phyloP scores from a whole-genome alignment of 179 eudicot species.

The Silene noctiflora region DNA sequence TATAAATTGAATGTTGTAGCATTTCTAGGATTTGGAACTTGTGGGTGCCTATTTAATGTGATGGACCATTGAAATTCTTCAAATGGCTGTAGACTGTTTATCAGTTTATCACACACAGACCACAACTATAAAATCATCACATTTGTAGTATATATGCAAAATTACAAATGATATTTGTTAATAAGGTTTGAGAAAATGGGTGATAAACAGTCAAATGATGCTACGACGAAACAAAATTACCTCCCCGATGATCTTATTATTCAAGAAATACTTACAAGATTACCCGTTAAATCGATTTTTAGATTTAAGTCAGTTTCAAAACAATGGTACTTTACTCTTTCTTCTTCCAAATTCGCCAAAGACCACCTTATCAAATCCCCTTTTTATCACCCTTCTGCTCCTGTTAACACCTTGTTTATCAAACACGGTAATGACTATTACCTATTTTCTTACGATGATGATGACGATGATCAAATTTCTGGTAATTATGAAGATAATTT shows the following conservation, averaged over 20 bases:
- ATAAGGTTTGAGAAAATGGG: too few species aligned
- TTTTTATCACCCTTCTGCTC: not conserved
- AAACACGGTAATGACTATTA: not conserved
- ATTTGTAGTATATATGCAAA: too few species aligned
- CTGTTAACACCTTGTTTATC: not conserved
- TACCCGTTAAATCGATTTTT: slow-evolving; percentile 11
- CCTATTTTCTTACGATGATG: not conserved
- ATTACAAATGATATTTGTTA: too few species aligned
- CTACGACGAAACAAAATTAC: not conserved
- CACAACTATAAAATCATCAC: too few species aligned
- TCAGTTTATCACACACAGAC: too few species aligned
- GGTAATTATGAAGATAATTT: not conserved
- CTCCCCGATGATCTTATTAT: not conserved
- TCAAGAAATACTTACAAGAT: slow-evolving; percentile 3
- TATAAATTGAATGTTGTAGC: too few species aligned
- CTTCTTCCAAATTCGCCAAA: slow-evolving; percentile 1
- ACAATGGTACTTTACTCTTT: slow-evolving; percentile 18
- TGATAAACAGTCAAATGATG: not conserved
- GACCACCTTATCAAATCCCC: not conserved
- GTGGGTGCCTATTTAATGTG: too few species aligned
- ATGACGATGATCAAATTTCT: not conserved
- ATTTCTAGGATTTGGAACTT: too few species aligned
- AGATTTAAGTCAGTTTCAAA: slow-evolving; percentile 21
- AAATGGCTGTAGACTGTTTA: too few species aligned
- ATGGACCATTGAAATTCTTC: too few species aligned